Evolutionary conservation across 768 basidiomycete genomes (phyloP), one percentile per base, ranked within the genome.

Genomic region (Steccherinum ochraceum): DNA sequence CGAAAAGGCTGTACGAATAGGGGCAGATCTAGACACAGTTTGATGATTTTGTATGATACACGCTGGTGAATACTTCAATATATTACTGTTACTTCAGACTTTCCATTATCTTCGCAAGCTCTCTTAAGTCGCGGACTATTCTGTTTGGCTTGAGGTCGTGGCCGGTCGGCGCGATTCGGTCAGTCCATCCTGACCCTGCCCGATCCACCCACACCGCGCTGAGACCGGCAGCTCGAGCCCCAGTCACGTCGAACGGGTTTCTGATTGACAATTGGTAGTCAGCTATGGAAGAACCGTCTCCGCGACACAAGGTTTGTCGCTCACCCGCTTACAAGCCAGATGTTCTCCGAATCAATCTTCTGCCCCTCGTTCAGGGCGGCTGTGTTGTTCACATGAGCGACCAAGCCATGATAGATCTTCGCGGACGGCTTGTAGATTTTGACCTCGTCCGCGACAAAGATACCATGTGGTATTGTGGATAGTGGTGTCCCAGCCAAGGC

Each of bases 251-350:
- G 54, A 67, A 67, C 11, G 65, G 64, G 48, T 67, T 67, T 19
- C 65, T 67, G 41, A 48, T 20, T 35, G 20, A 5, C 30, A 35
- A 16, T 4, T 25, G 12, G 12, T n/a, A 48, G 45, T 21, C n/a
- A 21, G 24, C 20, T 4, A 18, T 35, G 10, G 16, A 27, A 12
- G 26, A n/a, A 2, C 4, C 2, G 21, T 24, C 21, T 44, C 18
- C 25, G 24, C 25, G 7, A 19, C 41, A 24, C 11, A 26, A 53
- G 35, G 45, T 46, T 23, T 52, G n/a, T n/a, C n/a, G 52, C 61
- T 40, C 44, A 67, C 66, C 64, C 63, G 52, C 66, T 67, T 26
- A 67, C 58, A n/a, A 67, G 57, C 64, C 64, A 66, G 12, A 64
- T 52, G 24, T 58, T 27, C 7, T 54, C 45, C 7, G 48, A 24